Evolutionary conservation across 768 basidiomycete species (phyloP).

Genomic region (Jaapia argillacea): DNA sequence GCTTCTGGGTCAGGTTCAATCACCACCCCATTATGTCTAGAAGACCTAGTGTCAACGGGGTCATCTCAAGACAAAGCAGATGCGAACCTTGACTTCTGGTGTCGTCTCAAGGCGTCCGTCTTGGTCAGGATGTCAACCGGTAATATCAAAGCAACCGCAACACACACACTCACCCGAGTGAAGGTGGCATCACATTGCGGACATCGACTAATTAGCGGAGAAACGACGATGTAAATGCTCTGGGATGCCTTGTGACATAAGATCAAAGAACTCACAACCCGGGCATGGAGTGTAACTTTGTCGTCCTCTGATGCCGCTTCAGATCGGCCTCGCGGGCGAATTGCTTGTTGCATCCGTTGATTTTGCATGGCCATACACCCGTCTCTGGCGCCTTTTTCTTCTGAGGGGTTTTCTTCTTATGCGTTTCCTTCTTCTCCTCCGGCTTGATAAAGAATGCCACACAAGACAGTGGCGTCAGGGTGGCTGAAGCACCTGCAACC

Average conservation of each 20-base stretch:
- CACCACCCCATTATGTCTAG: slow-evolving; percentile 59
- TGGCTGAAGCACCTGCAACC: slow-evolving; percentile 19
- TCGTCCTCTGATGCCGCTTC: slow-evolving; percentile 74
- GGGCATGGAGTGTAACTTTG: slow-evolving; percentile 66
- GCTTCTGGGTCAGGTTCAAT: slow-evolving; percentile 29
- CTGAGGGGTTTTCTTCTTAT: slow-evolving; percentile 21
- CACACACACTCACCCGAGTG: slow-evolving; percentile 48
- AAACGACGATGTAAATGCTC: slow-evolving; percentile 7
- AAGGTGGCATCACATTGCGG: slow-evolving; percentile 77
- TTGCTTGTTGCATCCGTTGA: slow-evolving; percentile 73
- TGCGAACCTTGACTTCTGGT: slow-evolving; percentile 67
- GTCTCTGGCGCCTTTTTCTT: slow-evolving; percentile 41
- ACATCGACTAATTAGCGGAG: slow-evolving; percentile 38
- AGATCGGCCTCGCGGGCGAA: slow-evolving; percentile 78
- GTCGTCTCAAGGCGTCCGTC: slow-evolving; percentile 76
- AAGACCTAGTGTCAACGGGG: slow-evolving; percentile 4
- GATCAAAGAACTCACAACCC: slow-evolving; percentile 40
- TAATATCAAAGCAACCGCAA: too few species aligned
- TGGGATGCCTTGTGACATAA: slow-evolving; percentile 6
- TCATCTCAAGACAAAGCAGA: too few species aligned
- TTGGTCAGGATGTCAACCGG: too few species aligned
- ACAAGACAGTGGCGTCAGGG: slow-evolving; percentile 1
- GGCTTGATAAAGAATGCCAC: slow-evolving; percentile 14
- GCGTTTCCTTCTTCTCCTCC: slow-evolving; percentile 32
- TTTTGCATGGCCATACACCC: slow-evolving; percentile 70